Evolutionary conservation across 2,329 filamentous ascomycete species (phyloP).

Genomic region (Exophiala sp.): DNA sequence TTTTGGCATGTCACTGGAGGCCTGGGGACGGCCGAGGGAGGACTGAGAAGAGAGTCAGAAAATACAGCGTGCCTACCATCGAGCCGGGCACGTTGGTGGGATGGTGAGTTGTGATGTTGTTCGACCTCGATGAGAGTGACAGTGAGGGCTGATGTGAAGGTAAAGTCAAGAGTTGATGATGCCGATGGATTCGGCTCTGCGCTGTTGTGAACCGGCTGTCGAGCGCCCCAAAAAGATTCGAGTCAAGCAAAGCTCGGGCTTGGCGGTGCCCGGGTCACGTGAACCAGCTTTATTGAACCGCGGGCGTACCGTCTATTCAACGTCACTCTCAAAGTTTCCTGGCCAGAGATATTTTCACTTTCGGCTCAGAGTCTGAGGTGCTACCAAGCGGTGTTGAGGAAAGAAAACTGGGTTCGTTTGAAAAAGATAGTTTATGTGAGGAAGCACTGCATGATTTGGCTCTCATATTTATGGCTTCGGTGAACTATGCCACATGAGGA

Average conservation of each 20-base stretch:
- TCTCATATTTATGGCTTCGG: too few species aligned
- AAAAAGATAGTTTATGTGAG: too few species aligned
- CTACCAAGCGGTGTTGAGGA: too few species aligned
- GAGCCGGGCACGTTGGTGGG: constrained; percentile 16
- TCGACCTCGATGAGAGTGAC: background rate
- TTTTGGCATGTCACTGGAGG: constrained; percentile 27
- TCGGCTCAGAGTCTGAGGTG: too few species aligned
- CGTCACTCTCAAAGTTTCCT: too few species aligned
- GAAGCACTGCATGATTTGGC: too few species aligned
- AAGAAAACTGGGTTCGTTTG: too few species aligned
- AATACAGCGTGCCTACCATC: constrained; percentile 15
- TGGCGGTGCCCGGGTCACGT: background rate
- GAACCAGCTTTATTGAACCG: background rate
- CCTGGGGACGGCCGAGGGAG: constrained; percentile 4
- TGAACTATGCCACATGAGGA: too few species aligned
- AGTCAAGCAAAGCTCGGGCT: constrained; percentile 4
- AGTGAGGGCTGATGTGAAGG: background rate
- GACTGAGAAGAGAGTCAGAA: constrained; percentile 29
- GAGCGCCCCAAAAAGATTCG: constrained; percentile 6
- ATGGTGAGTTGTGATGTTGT: background rate
- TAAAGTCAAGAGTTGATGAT: background rate
- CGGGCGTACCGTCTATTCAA: background rate
- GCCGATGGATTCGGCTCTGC: background rate
- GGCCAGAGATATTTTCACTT: too few species aligned
- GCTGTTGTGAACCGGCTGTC: background rate